Evolutionary conservation across 306 rosid genomes (phyloP).

Genomic region (Malus fusca): DNA sequence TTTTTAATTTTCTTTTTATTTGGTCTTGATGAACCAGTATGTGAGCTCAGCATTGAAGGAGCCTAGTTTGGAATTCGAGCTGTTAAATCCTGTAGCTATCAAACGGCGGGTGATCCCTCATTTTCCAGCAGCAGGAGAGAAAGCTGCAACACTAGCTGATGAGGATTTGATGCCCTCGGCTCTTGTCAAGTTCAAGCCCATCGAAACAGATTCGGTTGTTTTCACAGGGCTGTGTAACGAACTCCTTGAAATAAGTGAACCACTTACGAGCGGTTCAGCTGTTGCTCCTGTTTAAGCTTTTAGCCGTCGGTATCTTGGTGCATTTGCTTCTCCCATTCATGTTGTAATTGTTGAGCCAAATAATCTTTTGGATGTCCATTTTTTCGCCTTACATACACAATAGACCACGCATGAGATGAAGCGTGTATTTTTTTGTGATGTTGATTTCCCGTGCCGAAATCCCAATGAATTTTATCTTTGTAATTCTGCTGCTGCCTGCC

Average conservation of each 20-base stretch:
- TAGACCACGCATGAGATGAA: neutral
- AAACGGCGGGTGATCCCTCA: slow-evolving; percentile 63
- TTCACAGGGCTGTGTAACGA: slow-evolving; percentile 80
- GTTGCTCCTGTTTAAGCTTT: slow-evolving; percentile 17
- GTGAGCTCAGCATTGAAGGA: slow-evolving; percentile 69
- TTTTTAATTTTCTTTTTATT: neutral
- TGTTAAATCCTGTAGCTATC: slow-evolving; percentile 63
- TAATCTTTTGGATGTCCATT: neutral
- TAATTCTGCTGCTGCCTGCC: too few relatives aligned
- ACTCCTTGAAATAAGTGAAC: slow-evolving; percentile 80
- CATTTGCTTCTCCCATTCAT: slow-evolving; percentile 6
- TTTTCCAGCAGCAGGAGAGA: slow-evolving; percentile 49
- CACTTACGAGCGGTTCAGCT: slow-evolving; percentile 47
- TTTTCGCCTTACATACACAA: neutral
- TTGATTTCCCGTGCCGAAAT: neutral
- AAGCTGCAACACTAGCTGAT: slow-evolving; percentile 53
- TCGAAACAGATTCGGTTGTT: slow-evolving; percentile 78
- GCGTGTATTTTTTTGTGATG: neutral
- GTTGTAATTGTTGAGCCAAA: slow-evolving; percentile 6
- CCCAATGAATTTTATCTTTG: neutral
- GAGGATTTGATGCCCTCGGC: slow-evolving; percentile 90
- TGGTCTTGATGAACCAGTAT: slow-evolving; percentile 39
- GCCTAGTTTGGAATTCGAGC: slow-evolving; percentile 66
- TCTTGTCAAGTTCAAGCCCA: slow-evolving; percentile 80
- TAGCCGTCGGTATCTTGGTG: neutral